phyloP scores from a whole-genome alignment of 1,284 basidiomycete genomes.

The Porogramme epimiltina region DNA sequence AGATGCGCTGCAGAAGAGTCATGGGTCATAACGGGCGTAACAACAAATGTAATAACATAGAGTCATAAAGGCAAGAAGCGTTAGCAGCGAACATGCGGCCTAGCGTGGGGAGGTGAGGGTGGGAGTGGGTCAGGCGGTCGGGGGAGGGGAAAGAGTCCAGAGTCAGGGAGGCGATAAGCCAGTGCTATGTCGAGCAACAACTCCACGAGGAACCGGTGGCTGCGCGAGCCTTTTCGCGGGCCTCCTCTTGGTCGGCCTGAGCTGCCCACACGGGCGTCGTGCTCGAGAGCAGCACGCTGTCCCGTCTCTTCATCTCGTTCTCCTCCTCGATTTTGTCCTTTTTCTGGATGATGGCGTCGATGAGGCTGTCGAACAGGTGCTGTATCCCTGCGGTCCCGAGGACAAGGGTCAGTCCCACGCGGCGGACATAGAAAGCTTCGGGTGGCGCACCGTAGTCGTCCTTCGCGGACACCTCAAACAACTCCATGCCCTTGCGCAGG shows the following conservation, averaged over 20 bases:
- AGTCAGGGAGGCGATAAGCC: too few relatives aligned
- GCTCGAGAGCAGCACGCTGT: slow-evolving; percentile 75
- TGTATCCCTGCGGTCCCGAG: slow-evolving; percentile 60
- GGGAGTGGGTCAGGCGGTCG: background rate
- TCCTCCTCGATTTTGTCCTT: slow-evolving; percentile 79
- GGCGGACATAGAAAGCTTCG: background rate
- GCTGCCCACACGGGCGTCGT: slow-evolving; percentile 71
- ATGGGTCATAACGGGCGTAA: slow-evolving; percentile 23
- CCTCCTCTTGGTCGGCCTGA: slow-evolving; percentile 80
- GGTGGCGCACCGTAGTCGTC: slow-evolving; percentile 68
- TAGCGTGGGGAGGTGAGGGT: background rate
- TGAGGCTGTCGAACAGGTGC: slow-evolving; percentile 74
- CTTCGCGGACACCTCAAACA: slow-evolving; percentile 86
- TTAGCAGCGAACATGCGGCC: slow-evolving; percentile 21
- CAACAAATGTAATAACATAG: slow-evolving; percentile 24
- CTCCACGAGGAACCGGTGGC: slow-evolving; percentile 56
- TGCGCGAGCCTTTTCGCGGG: slow-evolving; percentile 61
- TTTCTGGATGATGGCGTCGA: slow-evolving; percentile 72
- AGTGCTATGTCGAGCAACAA: slow-evolving; percentile 55
- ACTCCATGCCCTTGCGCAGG: slow-evolving; percentile 75
- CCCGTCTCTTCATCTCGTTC: slow-evolving; percentile 74
- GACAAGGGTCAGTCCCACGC: too few relatives aligned
- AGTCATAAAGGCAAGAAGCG: slow-evolving; percentile 30
- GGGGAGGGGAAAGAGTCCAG: background rate
- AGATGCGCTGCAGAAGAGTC: slow-evolving; percentile 20